Base-by-base conservation (phyloP, 352 stramenopile species). In the Phytophthora syringae region DNA sequence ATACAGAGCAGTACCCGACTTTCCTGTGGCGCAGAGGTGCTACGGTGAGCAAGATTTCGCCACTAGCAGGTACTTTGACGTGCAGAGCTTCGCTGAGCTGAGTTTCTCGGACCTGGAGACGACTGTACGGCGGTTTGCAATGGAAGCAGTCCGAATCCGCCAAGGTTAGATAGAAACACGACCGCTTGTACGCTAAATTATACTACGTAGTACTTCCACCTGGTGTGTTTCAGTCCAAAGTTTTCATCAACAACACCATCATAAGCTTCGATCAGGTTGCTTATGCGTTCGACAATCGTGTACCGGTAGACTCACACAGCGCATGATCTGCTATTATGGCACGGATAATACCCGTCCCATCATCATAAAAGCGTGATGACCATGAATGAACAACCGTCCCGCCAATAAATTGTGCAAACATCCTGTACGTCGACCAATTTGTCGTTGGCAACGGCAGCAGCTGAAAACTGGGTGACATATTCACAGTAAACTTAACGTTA, bases 21-120 rank as follows among this genome's bases (percentile, higher is more conserved):
- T 85, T 22, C 67, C 74, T 3, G 44, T 75, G 15, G 68, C 62
- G 10, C 81, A 88, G 70, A 77, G 66, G 62, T 90, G 81, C 55
- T 89, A 88, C 49, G 80, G 80, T 36, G 72, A 81, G 54, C 65
- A 48, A 15, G 50, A 70, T 9, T 69, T 71, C 21, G 49, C 60
- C 10, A 61, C 53, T 42, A 65, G 47, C 21, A 60, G 44, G 42
- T 60, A 79, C 44, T 81, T 81, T 28, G 66, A 72, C n/a, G 44
- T 74, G 28, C 61, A 74, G 12, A 60, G 43, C 7, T 72, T 81
- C n/a, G 44, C 22, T 11, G 48, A 64, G 1, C 28, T 77, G 22
- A 61, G 56, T 12, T 77, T 70, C 45, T 54, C 61, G 7, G 53
- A 55, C 0, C 50, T 81, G 4, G 70, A 81, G 45, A 63, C 60